A percentile compares a stretch with the other conserved stretches of the same genome.
Conservation (phyloP, 2,329 filamentous ascomycete species). For the Curvularia hawaiiensis region DNA sequence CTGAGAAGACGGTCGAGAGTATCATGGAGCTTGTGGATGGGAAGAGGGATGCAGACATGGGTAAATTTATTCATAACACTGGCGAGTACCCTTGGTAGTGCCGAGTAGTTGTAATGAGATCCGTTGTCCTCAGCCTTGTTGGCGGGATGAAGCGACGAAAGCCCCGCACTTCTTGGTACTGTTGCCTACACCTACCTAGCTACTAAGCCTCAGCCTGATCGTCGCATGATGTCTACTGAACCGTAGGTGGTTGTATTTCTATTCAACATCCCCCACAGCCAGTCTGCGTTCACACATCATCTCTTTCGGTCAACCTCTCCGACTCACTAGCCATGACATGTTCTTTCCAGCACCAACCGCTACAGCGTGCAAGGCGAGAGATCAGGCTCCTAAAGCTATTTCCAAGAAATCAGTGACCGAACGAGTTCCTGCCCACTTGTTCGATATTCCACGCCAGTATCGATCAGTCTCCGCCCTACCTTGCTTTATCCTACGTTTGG, state of each 20-base stretch:
- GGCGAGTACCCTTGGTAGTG: slow-evolving; percentile 42
- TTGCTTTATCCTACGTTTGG: slow-evolving; percentile 2
- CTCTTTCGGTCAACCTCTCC: not conserved
- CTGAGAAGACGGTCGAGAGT: slow-evolving; percentile 39
- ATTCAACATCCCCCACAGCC: not conserved
- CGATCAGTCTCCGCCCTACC: not conserved
- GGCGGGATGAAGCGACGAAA: not conserved
- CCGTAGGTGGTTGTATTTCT: not conserved
- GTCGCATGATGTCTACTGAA: not conserved
- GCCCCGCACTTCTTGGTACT: not conserved
- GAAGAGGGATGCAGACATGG: slow-evolving; percentile 43
- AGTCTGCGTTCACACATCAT: not conserved
- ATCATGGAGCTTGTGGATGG: slow-evolving; percentile 48
- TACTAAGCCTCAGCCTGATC: not conserved
- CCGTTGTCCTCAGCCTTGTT: not conserved
- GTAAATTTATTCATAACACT: slow-evolving; percentile 40
- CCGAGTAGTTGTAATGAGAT: not conserved
- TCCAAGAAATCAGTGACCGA: not conserved
- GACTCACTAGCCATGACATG: not conserved
- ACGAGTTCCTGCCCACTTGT: not conserved
- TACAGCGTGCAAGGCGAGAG: not conserved
- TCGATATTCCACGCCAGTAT: not conserved
- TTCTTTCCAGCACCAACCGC: not conserved
- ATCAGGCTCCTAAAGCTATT: not conserved
- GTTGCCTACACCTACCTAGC: not conserved